Evolutionary conservation across 148 eudicot genomes (phyloP), one percentile per base, ranked within the genome.

Genomic region (Silene conica): DNA sequence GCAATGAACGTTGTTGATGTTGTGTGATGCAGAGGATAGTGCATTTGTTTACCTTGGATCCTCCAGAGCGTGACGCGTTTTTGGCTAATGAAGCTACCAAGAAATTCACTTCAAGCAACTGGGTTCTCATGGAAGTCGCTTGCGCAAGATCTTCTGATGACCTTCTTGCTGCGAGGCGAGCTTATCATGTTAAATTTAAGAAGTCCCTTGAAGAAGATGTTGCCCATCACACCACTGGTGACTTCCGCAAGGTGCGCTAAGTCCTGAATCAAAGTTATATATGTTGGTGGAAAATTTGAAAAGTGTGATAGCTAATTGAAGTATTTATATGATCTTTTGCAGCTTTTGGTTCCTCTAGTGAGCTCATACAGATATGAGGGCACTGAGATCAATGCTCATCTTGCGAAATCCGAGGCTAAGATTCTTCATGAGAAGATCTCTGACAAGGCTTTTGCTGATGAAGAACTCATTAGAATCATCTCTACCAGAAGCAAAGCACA

Each of bases 401-500:
- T 94, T 50, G 98, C 97, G 10, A 88, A 88, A 79, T 82, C 93
- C 7, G 98, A 91, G 82, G 96, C 98, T 41, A 91, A 91, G 84
- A 76, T 81, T 26, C 91, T 94, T 19, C 89, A 83, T 57, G 87
- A 85, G 82, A 94, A 92, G 86, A 87, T 91, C 81, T 83, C 84
- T 14, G 89, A 87, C 70, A 89, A 91, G 82, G 86, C 88, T 63
- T 91, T 83, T 79, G 78, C 74, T 23, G 88, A 94, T 66, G 98
- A 94, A 10, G 98, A 94, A 77, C 55, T 94, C 34, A 79, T 94
- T 58, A 87, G 97, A 78, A 91, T 94, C 80, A 72, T 89, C 57
- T 73, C 87, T 15, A 91, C 96, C 26, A 83, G 98, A 74, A 91
- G 97, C 88, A 91, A 89, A 80, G 90, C 98, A 63, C 97, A 94